Evolutionary conservation across 345 rosid genomes (phyloP), one percentile per base, ranked within the genome.

Genomic region (Salix brachista): DNA sequence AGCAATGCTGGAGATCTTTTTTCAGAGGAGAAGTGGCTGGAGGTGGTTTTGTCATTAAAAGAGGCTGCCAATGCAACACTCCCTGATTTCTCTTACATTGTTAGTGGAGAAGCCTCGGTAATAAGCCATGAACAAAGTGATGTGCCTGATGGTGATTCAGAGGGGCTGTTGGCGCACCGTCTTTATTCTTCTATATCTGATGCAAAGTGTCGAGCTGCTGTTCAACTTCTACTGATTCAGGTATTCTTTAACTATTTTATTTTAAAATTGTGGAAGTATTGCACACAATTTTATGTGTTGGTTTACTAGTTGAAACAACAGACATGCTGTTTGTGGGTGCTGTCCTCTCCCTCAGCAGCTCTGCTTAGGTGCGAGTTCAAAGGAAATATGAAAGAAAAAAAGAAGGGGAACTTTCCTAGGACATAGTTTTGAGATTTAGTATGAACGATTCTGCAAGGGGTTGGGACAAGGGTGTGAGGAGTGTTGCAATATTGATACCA

Each of bases 141-240:
- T 76, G 92, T 67, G 23, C 81, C 87, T 76, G 87, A 81, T 74
- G 88, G 80, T 61, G 83, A 87, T 66, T 80, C 81, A 7, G 95
- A 93, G 80, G 83, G 81, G 76, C 82, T 70, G 78, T 81, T 83
- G 84, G 77, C 83, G 13, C 87, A 78, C 6, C 90, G 42, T 71
- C 86, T 92, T 41, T 91, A 83, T 83, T 84, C 87, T 60, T 83
- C 89, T 75, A 80, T 96, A 80, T 83, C 94, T 82, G 93, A 93
- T 86, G 96, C 94, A 14, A 96, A 96, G 80, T 96, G 99, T 84
- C 89, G 99, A 69, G 97, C 98, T 65, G 96, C 99, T 83, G 94
- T 96, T 78, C 99, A 96, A 81, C 98, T 96, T 80, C 81, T 96
- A 83, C 78, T 96, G 86, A 88, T 96, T 83, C 99, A 96, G 98